Evolutionary conservation across 257 asterid genomes (phyloP).

Genomic region (Solanum medicagineum): DNA sequence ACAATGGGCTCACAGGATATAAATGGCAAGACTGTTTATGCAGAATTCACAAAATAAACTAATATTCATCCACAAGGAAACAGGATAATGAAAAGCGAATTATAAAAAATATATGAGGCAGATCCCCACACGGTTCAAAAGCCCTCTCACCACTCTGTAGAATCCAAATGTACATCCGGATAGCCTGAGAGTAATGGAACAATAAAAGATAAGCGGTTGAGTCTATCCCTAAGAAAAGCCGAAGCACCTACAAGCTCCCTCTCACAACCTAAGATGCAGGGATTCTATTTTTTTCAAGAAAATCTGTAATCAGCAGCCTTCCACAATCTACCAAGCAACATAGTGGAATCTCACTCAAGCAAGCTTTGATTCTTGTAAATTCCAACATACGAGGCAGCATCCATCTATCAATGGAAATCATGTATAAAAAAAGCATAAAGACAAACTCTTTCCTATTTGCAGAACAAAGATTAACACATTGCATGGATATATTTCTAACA

Average conservation of each 20-base stretch:
- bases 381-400: neutral
- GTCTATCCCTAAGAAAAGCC: neutral
- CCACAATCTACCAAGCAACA: neutral
- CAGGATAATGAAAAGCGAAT: neutral
- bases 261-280: neutral
- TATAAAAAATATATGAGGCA: neutral
- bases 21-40: neutral
- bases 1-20: neutral
- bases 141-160: neutral
- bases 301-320: neutral
- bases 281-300: neutral
- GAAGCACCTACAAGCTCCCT: neutral
- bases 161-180: neutral
- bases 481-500: neutral
- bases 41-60: neutral
- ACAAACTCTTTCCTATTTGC: neutral
- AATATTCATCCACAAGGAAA: neutral
- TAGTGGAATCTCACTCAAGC: neutral
- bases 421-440: neutral
- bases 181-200: neutral
- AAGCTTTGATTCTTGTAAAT: neutral
- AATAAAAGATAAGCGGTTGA: neutral
- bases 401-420: neutral
- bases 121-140: neutral
- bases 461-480: neutral